These are phyloP conservation scores for Eutypella sp. DNA, from an alignment of 2,329 filamentous ascomycete species.

Conservation along the genomic window DNA sequence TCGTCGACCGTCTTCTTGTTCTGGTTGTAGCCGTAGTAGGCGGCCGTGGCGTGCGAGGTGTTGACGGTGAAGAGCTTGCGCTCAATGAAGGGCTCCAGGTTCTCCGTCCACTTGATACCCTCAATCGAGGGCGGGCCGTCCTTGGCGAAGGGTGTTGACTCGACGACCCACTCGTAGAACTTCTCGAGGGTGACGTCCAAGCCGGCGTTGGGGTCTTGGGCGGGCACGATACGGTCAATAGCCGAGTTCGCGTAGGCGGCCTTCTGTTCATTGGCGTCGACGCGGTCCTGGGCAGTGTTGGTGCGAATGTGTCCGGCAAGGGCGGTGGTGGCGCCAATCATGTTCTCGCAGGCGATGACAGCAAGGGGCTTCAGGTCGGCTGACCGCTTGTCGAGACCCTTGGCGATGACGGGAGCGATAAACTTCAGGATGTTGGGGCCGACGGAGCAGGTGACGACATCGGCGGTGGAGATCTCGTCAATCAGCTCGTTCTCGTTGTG, in stretches of 20 bases:
- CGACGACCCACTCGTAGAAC: conserved; percentile 99
- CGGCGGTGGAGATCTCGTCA: conserved; percentile 79
- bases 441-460: conserved; percentile 93
- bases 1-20: conserved; percentile 88
- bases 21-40: conserved; percentile 87
- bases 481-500: conserved; percentile 76
- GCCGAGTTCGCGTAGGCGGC: conserved; percentile 95
- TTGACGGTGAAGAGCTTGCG: conserved; percentile 99
- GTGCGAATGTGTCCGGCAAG: conserved; percentile 77
- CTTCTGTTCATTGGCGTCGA: conserved; percentile 64
- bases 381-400: conserved; percentile 80
- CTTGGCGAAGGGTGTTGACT: conserved; percentile 75
- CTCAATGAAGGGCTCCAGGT: conserved; percentile 94
- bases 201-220: conserved; percentile 73
- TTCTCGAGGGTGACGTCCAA: conserved; percentile 94
- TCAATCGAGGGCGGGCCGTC: conserved; percentile 62
- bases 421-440: conserved; percentile 95
- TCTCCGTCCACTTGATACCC: conserved; percentile 87
- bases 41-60: conserved; percentile 92
- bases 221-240: conserved; percentile 96
- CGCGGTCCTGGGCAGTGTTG: conserved; percentile 64
- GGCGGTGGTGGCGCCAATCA: conserved; percentile 88
- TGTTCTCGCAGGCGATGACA: conserved; percentile 97
- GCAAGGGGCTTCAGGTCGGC: conserved; percentile 62
- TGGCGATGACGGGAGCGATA: conserved; percentile 91